Conservation (phyloP, 192 early-diverging fungal species). For the Entomortierella beljakovae region DNA sequence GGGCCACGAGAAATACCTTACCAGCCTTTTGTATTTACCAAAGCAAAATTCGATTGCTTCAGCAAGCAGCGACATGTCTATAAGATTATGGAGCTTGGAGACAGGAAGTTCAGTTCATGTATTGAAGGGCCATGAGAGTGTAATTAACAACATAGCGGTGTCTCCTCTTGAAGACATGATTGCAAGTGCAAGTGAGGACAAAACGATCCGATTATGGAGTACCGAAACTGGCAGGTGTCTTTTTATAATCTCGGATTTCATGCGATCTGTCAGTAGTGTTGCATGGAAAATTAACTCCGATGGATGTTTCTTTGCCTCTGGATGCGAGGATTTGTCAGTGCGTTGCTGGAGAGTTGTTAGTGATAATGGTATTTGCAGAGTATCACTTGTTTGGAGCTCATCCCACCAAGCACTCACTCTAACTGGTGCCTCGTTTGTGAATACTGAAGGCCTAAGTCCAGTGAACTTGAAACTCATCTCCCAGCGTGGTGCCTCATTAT, state of each 20-base stretch:
- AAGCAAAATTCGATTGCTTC: no score
- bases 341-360: conserved; percentile 7
- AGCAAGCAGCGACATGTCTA: no score
- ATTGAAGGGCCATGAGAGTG: no score
- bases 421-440: background rate
- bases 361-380: background rate
- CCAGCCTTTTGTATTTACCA: no score
- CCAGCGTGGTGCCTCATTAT: background rate
- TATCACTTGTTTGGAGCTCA: background rate
- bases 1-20: no score
- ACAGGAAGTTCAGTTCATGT: no score
- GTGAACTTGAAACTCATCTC: background rate
- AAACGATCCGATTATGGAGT: no score
- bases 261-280: background rate
- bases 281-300: background rate
- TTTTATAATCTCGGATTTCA: conserved; percentile 3
- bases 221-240: no score
- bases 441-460: background rate
- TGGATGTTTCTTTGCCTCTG: background rate
- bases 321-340: conserved; percentile 5
- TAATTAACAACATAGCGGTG: no score
- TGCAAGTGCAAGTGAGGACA: no score
- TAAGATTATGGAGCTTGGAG: no score
- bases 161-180: no score
- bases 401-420: background rate